These are phyloP conservation scores for Stentor coeruleus DNA, from an alignment of 73 alveolate species.

Conservation along the genomic window DNA sequence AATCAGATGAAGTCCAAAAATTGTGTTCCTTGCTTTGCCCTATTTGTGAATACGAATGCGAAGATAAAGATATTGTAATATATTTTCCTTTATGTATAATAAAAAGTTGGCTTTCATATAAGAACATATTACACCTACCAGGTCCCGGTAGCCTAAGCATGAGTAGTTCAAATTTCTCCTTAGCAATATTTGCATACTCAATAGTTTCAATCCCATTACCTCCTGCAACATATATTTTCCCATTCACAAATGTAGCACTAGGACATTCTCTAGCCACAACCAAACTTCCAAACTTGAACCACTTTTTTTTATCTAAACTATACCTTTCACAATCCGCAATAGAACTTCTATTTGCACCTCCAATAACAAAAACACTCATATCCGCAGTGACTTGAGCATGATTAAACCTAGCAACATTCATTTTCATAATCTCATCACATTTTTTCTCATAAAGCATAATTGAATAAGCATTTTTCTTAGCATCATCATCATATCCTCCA, in stretches of 20 bases:
- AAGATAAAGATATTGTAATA: too few species aligned
- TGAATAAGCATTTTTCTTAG: not conserved
- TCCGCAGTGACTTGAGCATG: conserved; percentile 16
- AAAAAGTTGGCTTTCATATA: not conserved
- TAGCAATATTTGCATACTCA: not conserved
- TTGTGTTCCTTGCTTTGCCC: not conserved
- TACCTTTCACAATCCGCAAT: not conserved
- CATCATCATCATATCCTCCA: not conserved
- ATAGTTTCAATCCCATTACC: conserved; percentile 13
- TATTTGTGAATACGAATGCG: not conserved
- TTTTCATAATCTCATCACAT: not conserved
- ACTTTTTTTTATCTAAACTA: not conserved
- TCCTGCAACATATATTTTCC: not conserved
- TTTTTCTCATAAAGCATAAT: not conserved
- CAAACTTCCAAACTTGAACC: not conserved
- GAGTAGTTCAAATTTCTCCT: not conserved
- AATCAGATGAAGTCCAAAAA: not conserved
- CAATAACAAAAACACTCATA: not conserved
- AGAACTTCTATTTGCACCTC: not conserved
- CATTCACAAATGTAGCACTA: not conserved
- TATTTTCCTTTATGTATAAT: not conserved
- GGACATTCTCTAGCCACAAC: conserved; percentile 2
- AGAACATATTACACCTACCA: conserved; percentile 2
- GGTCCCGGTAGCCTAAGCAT: conserved; percentile 9
- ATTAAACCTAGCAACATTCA: not conserved